Percentiles rank a stretch among this genome's conserved stretches.
Evolutionary conservation across 345 rosid genomes (phyloP).

Genomic region (Corchorus olitorius): DNA sequence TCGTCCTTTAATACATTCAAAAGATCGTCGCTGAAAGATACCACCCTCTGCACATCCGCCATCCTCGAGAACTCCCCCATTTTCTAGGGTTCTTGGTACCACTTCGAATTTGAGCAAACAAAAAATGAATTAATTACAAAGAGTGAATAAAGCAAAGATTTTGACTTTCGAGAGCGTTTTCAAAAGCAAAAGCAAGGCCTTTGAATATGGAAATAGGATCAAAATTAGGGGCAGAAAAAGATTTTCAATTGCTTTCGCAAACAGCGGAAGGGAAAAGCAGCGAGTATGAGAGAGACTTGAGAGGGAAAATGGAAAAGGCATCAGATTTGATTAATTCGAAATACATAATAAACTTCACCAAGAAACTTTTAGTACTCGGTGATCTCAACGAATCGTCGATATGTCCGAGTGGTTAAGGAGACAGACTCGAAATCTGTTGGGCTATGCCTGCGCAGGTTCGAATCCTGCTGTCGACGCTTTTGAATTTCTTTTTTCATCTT

Average conservation of each 20-base stretch:
- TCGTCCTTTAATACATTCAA: conserved; percentile 8
- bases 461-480: conserved; percentile 96
- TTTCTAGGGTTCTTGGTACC: conserved; percentile 15
- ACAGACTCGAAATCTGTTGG: conserved; percentile 99
- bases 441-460: conserved; percentile 99
- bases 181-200: neutral
- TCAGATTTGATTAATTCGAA: neutral
- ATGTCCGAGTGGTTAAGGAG: conserved; percentile 99
- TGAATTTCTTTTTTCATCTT: neutral
- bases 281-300: neutral
- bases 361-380: too few species aligned
- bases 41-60: conserved; percentile 13
- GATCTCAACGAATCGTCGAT: conserved; percentile 28
- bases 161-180: too few species aligned
- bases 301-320: neutral
- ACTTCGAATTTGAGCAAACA: neutral
- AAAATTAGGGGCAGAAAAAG: neutral
- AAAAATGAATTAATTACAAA: neutral
- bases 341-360: too few species aligned
- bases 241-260: neutral
- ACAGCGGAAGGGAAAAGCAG: neutral
- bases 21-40: conserved; percentile 21
- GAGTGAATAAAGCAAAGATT: neutral
- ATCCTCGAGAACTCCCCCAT: conserved; percentile 18
- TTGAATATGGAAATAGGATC: neutral